Evolutionary conservation across 257 asterid genomes (phyloP).

Genomic region (Solanum dulcamara): DNA sequence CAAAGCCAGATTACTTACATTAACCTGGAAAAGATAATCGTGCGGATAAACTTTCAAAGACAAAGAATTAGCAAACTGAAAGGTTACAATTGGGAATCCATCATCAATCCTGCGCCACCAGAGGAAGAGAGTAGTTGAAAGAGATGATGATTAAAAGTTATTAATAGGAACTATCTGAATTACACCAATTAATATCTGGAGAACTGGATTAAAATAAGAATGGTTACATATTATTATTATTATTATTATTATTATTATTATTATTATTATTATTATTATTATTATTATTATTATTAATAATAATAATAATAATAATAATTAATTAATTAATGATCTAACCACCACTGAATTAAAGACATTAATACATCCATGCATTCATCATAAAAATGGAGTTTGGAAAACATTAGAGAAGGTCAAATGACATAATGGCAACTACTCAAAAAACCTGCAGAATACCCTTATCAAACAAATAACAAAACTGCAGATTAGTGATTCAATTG

Average conservation of each 20-base stretch:
- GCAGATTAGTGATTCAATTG: neutral
- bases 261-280: neutral
- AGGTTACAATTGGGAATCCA: slow-evolving; percentile 52
- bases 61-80: slow-evolving; percentile 35
- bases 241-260: neutral
- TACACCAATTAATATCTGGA: neutral
- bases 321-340: neutral
- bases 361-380: neutral
- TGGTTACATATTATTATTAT: neutral
- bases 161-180: neutral
- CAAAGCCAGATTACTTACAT: slow-evolving; percentile 31
- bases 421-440: neutral
- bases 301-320: too few relatives aligned
- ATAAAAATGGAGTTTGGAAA: neutral
- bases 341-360: neutral
- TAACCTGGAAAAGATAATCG: slow-evolving; percentile 45
- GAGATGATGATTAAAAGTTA: neutral
- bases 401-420: neutral
- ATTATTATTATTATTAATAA: neutral
- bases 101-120: slow-evolving; percentile 44
- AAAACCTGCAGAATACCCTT: neutral
- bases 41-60: slow-evolving; percentile 45
- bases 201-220: neutral
- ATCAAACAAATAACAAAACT: neutral
- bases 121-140: neutral